A percentile compares a stretch with the other conserved stretches of the same genome.
phyloP scores from a whole-genome alignment of 257 asterid genomes.

The Solanum dulcamara region DNA sequence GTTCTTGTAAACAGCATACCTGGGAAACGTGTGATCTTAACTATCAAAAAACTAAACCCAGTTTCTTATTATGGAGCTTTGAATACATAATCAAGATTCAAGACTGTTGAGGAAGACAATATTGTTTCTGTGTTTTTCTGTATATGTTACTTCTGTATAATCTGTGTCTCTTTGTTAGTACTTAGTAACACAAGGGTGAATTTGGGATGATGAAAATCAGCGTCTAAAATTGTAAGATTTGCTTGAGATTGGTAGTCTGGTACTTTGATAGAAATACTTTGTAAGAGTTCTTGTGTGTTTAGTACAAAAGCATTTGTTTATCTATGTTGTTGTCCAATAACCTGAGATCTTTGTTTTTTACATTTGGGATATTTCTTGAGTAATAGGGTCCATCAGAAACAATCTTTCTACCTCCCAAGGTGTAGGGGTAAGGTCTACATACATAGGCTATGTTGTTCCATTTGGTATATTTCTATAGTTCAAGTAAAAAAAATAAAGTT shows the following conservation, averaged over 20 bases:
- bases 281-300: background rate
- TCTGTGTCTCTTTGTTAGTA: background rate
- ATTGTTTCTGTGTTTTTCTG: background rate
- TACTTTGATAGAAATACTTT: background rate
- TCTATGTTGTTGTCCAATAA: background rate
- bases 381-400: too few species aligned
- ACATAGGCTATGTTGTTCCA: too few species aligned
- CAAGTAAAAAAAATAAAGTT: too few species aligned
- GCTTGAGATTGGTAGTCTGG: background rate
- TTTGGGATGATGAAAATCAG: background rate
- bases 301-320: background rate
- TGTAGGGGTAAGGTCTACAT: too few species aligned
- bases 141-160: background rate
- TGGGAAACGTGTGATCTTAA: background rate
- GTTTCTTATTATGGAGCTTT: background rate
- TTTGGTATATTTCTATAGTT: background rate
- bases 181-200: background rate
- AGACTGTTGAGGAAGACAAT: background rate
- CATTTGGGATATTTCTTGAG: background rate
- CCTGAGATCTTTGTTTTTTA: background rate
- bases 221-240: background rate
- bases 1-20: background rate
- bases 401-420: too few species aligned
- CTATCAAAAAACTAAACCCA: background rate
- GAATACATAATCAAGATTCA: background rate